phyloP scores from a whole-genome alignment of 2,329 filamentous ascomycete genomes.

The Lasiodiplodia sp. region DNA sequence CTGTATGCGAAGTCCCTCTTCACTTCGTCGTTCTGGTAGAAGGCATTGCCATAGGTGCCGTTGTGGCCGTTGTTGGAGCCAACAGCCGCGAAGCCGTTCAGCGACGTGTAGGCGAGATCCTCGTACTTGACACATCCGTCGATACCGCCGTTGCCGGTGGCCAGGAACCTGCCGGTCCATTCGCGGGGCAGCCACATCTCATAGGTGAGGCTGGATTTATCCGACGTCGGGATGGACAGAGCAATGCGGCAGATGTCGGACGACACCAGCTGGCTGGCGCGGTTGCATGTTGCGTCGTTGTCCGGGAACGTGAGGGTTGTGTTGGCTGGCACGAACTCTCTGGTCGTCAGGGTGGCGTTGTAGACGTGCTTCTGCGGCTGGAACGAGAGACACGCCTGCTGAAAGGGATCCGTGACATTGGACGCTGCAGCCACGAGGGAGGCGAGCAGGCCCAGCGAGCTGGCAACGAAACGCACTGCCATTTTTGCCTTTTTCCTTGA shows the following conservation, averaged over 20 bases:
- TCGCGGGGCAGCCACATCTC: constrained; percentile 55
- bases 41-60: constrained; percentile 52
- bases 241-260: constrained; percentile 52
- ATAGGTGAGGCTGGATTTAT: constrained; percentile 48
- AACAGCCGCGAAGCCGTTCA: constrained; percentile 49
- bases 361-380: constrained; percentile 14
- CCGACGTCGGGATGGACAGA: constrained; percentile 52
- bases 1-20: constrained; percentile 58
- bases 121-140: constrained; percentile 49
- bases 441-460: constrained; percentile 10
- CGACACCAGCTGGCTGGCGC: constrained; percentile 44
- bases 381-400: constrained; percentile 15
- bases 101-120: constrained; percentile 48
- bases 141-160: constrained; percentile 51
- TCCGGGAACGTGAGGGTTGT: constrained; percentile 39
- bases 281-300: constrained; percentile 34
- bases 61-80: constrained; percentile 54
- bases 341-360: constrained; percentile 1
- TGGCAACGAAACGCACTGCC: background rate
- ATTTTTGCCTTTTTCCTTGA: background rate
- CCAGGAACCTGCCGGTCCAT: constrained; percentile 50
- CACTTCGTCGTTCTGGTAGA: constrained; percentile 53
- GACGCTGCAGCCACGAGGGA: background rate
- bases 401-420: constrained; percentile 22
- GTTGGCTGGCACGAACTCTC: constrained; percentile 46